Evolutionary conservation across 2,329 filamentous ascomycete species (phyloP).

Genomic region (Colletotrichum sp.): DNA sequence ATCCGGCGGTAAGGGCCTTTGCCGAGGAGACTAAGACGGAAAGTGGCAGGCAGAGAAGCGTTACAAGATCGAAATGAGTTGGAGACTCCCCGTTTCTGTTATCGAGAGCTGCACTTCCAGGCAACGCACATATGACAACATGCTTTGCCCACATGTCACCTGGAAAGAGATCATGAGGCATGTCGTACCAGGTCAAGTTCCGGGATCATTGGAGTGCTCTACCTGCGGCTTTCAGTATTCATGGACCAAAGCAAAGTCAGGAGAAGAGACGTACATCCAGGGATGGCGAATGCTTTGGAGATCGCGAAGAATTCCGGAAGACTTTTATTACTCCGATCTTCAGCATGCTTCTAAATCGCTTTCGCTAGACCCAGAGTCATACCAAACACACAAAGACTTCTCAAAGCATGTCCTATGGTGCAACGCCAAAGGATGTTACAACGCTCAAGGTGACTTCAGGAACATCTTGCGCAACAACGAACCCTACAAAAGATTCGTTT

Average conservation of each 20-base stretch:
- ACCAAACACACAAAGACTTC: not conserved
- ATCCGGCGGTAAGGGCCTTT: not conserved
- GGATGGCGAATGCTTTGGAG: not conserved
- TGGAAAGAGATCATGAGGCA: not conserved
- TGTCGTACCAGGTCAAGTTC: not conserved
- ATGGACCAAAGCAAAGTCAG: not conserved
- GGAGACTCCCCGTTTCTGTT: not conserved
- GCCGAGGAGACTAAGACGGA: not conserved
- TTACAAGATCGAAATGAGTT: not conserved
- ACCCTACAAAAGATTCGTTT: not conserved
- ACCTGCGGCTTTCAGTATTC: not conserved
- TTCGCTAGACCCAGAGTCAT: not conserved
- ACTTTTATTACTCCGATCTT: not conserved
- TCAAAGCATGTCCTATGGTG: not conserved
- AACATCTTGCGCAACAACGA: accelerated
- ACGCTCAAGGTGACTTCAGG: not conserved
- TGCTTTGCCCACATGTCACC: not conserved
- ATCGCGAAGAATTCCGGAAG: not conserved
- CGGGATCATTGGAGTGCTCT: not conserved
- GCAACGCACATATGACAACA: not conserved
- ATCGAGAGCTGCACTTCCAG: not conserved
- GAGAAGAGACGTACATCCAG: not conserved
- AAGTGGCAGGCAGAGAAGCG: accelerated
- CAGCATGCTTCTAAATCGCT: not conserved
- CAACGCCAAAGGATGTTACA: not conserved